Conservation (phyloP, 805 yeast species). For the Ascoidea tarda region DNA sequence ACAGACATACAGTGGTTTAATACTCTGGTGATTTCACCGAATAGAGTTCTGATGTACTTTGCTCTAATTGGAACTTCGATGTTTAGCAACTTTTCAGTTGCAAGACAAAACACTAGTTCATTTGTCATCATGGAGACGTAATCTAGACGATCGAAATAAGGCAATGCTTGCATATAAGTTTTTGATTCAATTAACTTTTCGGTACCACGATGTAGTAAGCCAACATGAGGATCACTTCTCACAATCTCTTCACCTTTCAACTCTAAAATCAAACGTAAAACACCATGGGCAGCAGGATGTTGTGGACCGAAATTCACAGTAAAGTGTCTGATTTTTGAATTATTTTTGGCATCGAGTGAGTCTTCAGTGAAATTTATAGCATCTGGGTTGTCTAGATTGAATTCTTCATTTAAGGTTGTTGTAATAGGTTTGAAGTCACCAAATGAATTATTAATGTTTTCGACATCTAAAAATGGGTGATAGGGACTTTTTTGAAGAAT, state of each 20-base stretch:
- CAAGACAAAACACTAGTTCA: slow-evolving; percentile 72
- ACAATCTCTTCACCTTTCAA: slow-evolving; percentile 82
- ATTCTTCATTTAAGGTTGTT: slow-evolving; percentile 15
- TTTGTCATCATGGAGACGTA: slow-evolving; percentile 84
- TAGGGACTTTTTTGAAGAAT: background rate
- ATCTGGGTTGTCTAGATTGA: slow-evolving; percentile 24
- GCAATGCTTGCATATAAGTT: slow-evolving; percentile 79
- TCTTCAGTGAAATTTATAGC: slow-evolving; percentile 3
- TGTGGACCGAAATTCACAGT: slow-evolving; percentile 89
- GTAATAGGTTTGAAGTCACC: slow-evolving; percentile 18
- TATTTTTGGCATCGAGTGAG: slow-evolving; percentile 11
- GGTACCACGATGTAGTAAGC: slow-evolving; percentile 78
- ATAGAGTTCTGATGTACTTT: slow-evolving; percentile 71
- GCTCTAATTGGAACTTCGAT: slow-evolving; percentile 79
- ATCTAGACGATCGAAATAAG: slow-evolving; percentile 79
- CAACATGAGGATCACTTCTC: slow-evolving; percentile 82
- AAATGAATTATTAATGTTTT: slow-evolving; percentile 24
- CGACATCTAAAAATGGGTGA: slow-evolving; percentile 11
- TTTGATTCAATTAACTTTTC: slow-evolving; percentile 79
- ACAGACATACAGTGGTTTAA: slow-evolving; percentile 81
- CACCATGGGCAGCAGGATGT: slow-evolving; percentile 94
- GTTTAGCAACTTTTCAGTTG: slow-evolving; percentile 73
- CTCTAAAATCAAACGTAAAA: slow-evolving; percentile 72
- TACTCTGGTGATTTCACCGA: slow-evolving; percentile 77
- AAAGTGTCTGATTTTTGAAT: slow-evolving; percentile 63